Evolutionary conservation across 2,329 filamentous ascomycete genomes (phyloP), one percentile per base, ranked within the genome.

Genomic region (Aureobasidium sp.): DNA sequence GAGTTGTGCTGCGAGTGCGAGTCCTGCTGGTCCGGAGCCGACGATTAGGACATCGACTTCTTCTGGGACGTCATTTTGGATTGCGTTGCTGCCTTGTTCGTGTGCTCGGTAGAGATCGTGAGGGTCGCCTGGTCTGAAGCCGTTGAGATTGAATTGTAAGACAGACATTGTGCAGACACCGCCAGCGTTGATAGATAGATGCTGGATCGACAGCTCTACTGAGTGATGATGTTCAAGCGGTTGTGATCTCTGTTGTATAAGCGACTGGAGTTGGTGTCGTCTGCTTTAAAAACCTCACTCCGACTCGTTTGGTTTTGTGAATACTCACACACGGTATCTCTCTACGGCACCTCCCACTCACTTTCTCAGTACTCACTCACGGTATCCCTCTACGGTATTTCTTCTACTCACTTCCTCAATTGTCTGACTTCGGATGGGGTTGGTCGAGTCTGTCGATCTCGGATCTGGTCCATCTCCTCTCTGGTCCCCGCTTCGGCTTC

Each of bases 1-100:
- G 69, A 81, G 75, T 74, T 80, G 81, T 14, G 76, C 76, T 14
- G 78, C 78, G n/a, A 77, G 73, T 69, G 81, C 78, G 9, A 81
- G 70, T 14, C 76, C 71, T 48, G 72, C 72, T 29, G 80, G 80
- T 14, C 80, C 80, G 17, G 79, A 79, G 19, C 80, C 80, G 8
- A 82, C 69, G 44, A 82, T 79, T 6, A 80, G 68, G 22, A 80
- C 77, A 68, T 80, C 77, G 33, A 77, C 73, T 27, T 45, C 48
- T 50, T 53, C 61, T n/a, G 62, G 66, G 31, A 67, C 64, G 50
- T 72, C 68, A 62, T 70, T 70, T 63, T 71, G 67, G 22, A 70
- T 68, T 48, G 24, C 4, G 35, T 67, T 64, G 47, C 67, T 64
- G 8, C 64, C 45, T 35, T 29, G 39, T 40, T 33, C 4, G 29